Evolutionary conservation across 176 grass and related monocot genomes (phyloP).

Genomic region (Elaeis guineensis): DNA sequence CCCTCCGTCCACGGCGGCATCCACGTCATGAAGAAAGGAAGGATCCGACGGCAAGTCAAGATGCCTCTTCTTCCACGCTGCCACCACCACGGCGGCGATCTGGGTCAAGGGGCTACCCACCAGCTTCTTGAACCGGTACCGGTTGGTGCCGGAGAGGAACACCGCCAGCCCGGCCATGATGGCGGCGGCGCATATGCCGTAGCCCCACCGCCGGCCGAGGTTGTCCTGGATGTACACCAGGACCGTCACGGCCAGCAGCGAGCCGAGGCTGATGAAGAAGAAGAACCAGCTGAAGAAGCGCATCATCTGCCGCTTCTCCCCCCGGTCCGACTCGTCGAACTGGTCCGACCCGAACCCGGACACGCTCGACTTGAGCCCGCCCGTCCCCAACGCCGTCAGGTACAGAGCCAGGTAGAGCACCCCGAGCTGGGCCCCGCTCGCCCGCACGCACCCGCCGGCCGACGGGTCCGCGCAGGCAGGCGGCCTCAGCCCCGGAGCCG

Average conservation of each 20-base stretch:
- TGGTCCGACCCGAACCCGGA: conserved; percentile 24
- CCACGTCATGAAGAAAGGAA: conserved; percentile 20
- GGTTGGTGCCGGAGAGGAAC: conserved; percentile 30
- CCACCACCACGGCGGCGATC: conserved; percentile 27
- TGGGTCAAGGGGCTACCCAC: conserved; percentile 34
- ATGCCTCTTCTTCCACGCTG: conserved; percentile 29
- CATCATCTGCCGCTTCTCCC: conserved; percentile 21
- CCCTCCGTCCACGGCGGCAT: conserved; percentile 1
- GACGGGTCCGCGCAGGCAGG: background rate
- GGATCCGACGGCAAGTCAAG: conserved; percentile 31
- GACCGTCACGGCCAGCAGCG: conserved; percentile 16
- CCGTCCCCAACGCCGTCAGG: conserved; percentile 19
- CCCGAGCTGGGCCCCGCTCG: conserved; percentile 9
- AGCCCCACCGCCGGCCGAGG: conserved; percentile 14
- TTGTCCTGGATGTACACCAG: conserved; percentile 20
- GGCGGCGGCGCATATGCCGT: conserved; percentile 14
- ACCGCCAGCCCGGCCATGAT: conserved; percentile 20
- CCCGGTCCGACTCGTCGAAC: conserved; percentile 13
- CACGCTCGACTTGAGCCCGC: conserved; percentile 18
- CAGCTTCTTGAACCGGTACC: conserved; percentile 57
- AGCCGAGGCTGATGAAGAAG: conserved; percentile 22
- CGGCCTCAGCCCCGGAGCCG: conserved; percentile 8
- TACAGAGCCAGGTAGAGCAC: conserved; percentile 20
- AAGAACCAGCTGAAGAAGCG: conserved; percentile 22
- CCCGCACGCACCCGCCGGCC: background rate